These are phyloP conservation scores for Citrus unshiu DNA, from an alignment of 345 rosid species.

Conservation along the genomic window DNA sequence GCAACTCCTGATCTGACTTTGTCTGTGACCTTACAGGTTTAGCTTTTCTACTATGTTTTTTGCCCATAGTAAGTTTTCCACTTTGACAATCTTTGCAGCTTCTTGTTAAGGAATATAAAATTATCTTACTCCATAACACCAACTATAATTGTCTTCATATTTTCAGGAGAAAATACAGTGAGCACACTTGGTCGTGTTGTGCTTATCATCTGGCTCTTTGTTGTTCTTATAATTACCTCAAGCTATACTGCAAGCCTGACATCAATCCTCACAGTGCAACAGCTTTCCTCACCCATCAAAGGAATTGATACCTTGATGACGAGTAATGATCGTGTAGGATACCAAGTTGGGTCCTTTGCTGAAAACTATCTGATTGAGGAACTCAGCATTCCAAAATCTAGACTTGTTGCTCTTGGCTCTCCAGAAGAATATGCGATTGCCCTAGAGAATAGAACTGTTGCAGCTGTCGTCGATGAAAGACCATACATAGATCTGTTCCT, in stretches of 20 bases:
- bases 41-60: conserved; percentile 91
- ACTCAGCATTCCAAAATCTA: conserved; percentile 61
- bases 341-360: conserved; percentile 82
- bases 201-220: conserved; percentile 84
- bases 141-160: conserved; percentile 10
- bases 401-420: conserved; percentile 78
- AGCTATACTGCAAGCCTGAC: conserved; percentile 98
- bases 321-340: conserved; percentile 51
- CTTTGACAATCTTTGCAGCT: not conserved
- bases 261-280: conserved; percentile 84
- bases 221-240: conserved; percentile 78
- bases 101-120: not conserved
- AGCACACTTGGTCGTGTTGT: conserved; percentile 83
- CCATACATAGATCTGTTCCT: conserved; percentile 81
- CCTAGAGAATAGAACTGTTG: conserved; percentile 64
- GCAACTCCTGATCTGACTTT: conserved; percentile 2
- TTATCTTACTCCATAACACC: not conserved
- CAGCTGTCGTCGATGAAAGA: conserved; percentile 79
- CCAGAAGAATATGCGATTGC: conserved; percentile 74
- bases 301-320: conserved; percentile 74
- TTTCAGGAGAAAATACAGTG: conserved; percentile 81
- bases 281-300: conserved; percentile 80
- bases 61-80: conserved; percentile 67
- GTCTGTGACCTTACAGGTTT: conserved; percentile 55
- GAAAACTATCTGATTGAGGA: conserved; percentile 71